Conservation (phyloP, 495 filamentous ascomycete genomes). For the Talaromyces wortmannii region DNA sequence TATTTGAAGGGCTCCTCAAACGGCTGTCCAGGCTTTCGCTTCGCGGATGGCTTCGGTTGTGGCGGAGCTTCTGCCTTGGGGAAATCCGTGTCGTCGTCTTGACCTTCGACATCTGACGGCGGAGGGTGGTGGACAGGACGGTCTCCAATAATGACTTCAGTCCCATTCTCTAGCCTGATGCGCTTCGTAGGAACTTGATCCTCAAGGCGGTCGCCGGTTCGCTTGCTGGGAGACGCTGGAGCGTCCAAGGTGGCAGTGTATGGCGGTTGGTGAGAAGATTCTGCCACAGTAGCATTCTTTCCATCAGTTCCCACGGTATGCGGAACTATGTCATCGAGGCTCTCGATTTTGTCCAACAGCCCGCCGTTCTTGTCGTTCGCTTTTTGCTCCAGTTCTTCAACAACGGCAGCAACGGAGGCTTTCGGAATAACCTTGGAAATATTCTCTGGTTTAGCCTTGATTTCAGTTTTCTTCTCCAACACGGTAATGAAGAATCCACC, state of each 20-base stretch:
- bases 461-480: slow-evolving; percentile 83
- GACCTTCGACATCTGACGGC: slow-evolving; percentile 26
- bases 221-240: slow-evolving; percentile 23
- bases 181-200: slow-evolving; percentile 38
- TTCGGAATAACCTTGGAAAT: slow-evolving; percentile 48
- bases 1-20: slow-evolving; percentile 92
- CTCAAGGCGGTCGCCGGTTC: slow-evolving; percentile 32
- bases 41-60: slow-evolving; percentile 21
- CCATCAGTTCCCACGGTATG: slow-evolving; percentile 26
- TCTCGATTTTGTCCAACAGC: slow-evolving; percentile 40
- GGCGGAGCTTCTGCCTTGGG: slow-evolving; percentile 13
- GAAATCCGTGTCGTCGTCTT: slow-evolving; percentile 23
- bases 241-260: slow-evolving; percentile 27
- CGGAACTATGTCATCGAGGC: slow-evolving; percentile 39
- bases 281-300: slow-evolving; percentile 38
- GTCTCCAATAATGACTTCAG: slow-evolving; percentile 37
- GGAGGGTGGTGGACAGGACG: slow-evolving; percentile 43
- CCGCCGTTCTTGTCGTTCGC: slow-evolving; percentile 31
- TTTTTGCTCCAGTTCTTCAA: slow-evolving; percentile 45
- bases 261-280: slow-evolving; percentile 31
- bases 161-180: slow-evolving; percentile 38
- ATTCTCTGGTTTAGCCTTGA: slow-evolving; percentile 75
- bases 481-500: slow-evolving; percentile 97
- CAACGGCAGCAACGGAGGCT: slow-evolving; percentile 44
- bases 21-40: slow-evolving; percentile 42